Evolutionary conservation across 1,139 yeast genomes (phyloP).

Genomic region (Pneumocystis canis): DNA sequence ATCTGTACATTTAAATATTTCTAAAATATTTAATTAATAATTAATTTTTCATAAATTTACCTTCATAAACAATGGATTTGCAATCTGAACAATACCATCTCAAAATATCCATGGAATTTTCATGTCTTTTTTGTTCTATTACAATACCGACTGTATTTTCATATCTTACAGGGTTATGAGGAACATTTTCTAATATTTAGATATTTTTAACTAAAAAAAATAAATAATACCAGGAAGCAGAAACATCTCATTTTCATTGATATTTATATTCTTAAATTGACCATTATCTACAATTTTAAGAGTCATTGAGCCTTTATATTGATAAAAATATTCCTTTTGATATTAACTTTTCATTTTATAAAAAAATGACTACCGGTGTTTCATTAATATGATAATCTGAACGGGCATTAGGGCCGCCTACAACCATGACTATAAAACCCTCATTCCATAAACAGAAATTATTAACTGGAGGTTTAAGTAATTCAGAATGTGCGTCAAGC

Average conservation of each 20-base stretch:
- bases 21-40: conserved; percentile 53
- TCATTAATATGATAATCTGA: conserved; percentile 88
- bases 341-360: conserved; percentile 7
- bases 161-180: conserved; percentile 83
- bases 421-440: conserved; percentile 83
- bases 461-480: conserved; percentile 82
- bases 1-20: conserved; percentile 63
- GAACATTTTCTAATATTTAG: conserved; percentile 41
- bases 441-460: conserved; percentile 67
- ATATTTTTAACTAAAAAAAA: not conserved
- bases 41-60: conserved; percentile 46
- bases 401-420: conserved; percentile 89
- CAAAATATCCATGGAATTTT: conserved; percentile 42
- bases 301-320: conserved; percentile 73
- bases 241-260: conserved; percentile 77
- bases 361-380: conserved; percentile 61
- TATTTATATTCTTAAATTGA: conserved; percentile 55
- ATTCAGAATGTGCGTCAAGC: conserved; percentile 60
- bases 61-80: conserved; percentile 41
- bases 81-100: not conserved
- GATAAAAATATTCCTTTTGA: conserved; percentile 37
- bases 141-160: conserved; percentile 80
- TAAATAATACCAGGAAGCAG: conserved; percentile 39
- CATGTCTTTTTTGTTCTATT: conserved; percentile 85
- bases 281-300: conserved; percentile 69